Conservation (phyloP, 2,329 filamentous ascomycete genomes). For the Fusarium nygamai region DNA sequence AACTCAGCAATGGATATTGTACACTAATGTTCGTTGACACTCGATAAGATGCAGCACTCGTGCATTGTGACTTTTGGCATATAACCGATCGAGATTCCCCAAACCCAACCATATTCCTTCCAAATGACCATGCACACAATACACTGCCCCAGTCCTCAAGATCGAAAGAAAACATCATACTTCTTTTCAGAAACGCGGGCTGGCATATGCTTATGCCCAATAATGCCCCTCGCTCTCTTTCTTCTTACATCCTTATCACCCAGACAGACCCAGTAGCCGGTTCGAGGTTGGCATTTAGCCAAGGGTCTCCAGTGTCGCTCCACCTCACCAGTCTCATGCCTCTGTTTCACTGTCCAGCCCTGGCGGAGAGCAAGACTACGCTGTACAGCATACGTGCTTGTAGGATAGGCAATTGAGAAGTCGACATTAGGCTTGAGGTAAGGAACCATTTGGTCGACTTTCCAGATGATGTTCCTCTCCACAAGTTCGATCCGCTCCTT, state of each 20-base stretch:
- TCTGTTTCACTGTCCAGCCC: constrained; percentile 25
- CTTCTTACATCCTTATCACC: constrained; percentile 27
- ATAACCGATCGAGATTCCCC: background rate
- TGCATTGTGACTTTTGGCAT: background rate
- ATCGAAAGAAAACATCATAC: constrained; percentile 5
- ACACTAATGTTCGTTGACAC: background rate
- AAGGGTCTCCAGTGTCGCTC: constrained; percentile 40
- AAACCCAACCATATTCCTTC: background rate
- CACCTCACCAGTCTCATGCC: constrained; percentile 5
- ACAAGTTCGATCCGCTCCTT: background rate
- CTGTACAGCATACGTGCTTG: constrained; percentile 30
- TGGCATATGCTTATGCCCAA: background rate
- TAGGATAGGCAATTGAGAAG: constrained; percentile 38
- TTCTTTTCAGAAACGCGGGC: background rate
- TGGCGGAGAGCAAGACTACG: constrained; percentile 17
- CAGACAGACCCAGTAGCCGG: constrained; percentile 43
- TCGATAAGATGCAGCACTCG: background rate
- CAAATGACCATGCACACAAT: background rate
- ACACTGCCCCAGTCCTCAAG: background rate
- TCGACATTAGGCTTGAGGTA: constrained; percentile 27
- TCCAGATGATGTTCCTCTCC: constrained; percentile 1
- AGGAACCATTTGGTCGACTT: constrained; percentile 33
- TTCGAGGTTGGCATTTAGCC: constrained; percentile 1
- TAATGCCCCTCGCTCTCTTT: background rate
- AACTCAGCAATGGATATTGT: rapidly evolving